Percentiles rank a stretch among this genome's conserved stretches.
phyloP scores from a whole-genome alignment of 805 yeast genomes.

The Schizosaccharomyces cryophilus region DNA sequence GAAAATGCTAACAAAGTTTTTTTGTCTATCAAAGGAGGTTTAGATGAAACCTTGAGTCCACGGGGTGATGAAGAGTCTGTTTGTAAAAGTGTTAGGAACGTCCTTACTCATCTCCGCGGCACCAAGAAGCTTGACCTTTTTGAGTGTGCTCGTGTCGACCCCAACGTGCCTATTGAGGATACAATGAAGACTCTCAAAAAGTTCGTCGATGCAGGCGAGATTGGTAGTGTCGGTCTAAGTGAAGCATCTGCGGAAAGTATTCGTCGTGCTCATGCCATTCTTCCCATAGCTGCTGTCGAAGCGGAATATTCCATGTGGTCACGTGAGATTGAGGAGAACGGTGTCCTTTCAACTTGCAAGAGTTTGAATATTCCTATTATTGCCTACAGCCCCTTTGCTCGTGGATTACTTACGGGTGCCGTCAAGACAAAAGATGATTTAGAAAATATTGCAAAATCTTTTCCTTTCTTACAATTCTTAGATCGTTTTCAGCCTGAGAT shows the following conservation, averaged over 20 bases:
- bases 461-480: conserved; percentile 30
- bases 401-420: conserved; percentile 51
- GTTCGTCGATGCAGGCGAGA: conserved; percentile 34
- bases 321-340: conserved; percentile 36
- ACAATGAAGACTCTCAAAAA: conserved; percentile 32
- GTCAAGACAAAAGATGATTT: conserved; percentile 21
- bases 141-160: conserved; percentile 51
- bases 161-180: conserved; percentile 29
- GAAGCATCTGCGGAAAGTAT: conserved; percentile 49
- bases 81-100: neutral
- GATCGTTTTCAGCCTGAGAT: conserved; percentile 33
- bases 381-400: conserved; percentile 64
- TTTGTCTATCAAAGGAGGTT: conserved; percentile 39
- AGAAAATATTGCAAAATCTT: neutral
- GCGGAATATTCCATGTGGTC: conserved; percentile 51
- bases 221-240: conserved; percentile 49
- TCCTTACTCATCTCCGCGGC: conserved; percentile 9
- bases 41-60: conserved; percentile 19
- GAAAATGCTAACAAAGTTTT: conserved; percentile 26
- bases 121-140: conserved; percentile 31
- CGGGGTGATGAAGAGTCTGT: conserved; percentile 5
- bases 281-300: conserved; percentile 45
- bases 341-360: conserved; percentile 33
- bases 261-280: conserved; percentile 27
- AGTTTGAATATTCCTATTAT: conserved; percentile 40